phyloP scores from a whole-genome alignment of 495 filamentous ascomycete genomes.

The Aspergillus saccharolyticus region DNA sequence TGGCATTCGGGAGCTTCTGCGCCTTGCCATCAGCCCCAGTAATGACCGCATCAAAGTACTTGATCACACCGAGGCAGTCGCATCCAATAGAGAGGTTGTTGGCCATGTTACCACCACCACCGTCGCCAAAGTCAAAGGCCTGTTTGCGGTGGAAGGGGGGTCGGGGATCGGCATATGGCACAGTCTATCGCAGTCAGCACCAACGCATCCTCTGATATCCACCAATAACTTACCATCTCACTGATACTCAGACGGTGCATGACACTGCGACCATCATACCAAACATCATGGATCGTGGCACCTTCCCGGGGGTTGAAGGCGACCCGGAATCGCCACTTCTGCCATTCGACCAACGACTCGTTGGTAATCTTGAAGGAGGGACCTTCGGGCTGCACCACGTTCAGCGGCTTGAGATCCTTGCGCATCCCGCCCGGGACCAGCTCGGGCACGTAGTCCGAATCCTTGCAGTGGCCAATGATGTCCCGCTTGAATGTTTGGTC shows the following conservation, averaged over 20 bases:
- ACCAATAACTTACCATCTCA: conserved; percentile 52
- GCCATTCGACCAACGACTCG: conserved; percentile 56
- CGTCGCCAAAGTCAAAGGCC: conserved; percentile 70
- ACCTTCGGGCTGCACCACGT: conserved; percentile 74
- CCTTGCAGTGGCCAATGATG: conserved; percentile 43
- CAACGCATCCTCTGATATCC: neutral
- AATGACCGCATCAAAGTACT: conserved; percentile 60
- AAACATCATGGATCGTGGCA: conserved; percentile 62
- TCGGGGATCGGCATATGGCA: conserved; percentile 61
- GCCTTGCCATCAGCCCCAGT: conserved; percentile 52
- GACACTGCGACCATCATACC: conserved; percentile 67
- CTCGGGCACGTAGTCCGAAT: conserved; percentile 65
- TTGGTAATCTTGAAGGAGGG: conserved; percentile 59
- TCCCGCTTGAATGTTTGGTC: conserved; percentile 46
- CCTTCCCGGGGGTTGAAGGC: conserved; percentile 67
- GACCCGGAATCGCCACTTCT: conserved; percentile 67
- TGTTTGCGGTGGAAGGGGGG: conserved; percentile 65
- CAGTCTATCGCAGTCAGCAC: conserved; percentile 37
- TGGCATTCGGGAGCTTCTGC: conserved; percentile 53
- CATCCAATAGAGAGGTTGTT: conserved; percentile 68
- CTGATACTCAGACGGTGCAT: conserved; percentile 68
- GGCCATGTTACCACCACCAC: conserved; percentile 61
- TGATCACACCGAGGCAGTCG: conserved; percentile 64
- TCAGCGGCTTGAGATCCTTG: conserved; percentile 71
- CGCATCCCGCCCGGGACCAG: conserved; percentile 52